Evolutionary conservation across 2,329 filamentous ascomycete genomes (phyloP).

Genomic region (Huntiella moniliformis): DNA sequence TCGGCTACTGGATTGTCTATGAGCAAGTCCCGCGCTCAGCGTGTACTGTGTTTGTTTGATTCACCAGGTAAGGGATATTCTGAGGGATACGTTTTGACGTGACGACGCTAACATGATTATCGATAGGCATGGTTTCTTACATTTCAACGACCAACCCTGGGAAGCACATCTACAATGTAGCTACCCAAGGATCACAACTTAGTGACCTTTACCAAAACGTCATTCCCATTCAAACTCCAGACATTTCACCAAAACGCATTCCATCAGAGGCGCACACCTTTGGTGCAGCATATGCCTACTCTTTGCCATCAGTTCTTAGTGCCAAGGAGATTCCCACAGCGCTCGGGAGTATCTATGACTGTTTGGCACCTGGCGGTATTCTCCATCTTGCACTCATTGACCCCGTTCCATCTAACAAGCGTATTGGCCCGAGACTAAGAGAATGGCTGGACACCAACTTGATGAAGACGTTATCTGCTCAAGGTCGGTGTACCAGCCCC

Average conservation of each 20-base stretch:
- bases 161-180: slow-evolving; percentile 28
- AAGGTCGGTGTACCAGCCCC: slow-evolving; percentile 41
- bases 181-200: slow-evolving; percentile 15
- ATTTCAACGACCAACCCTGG: slow-evolving; percentile 26
- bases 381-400: slow-evolving; percentile 45
- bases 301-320: slow-evolving; percentile 36
- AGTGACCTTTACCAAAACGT: slow-evolving; percentile 21
- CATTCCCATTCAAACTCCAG: slow-evolving; percentile 22
- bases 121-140: slow-evolving; percentile 29
- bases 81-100: not conserved
- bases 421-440: slow-evolving; percentile 36
- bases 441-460: slow-evolving; percentile 45
- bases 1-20: not conserved
- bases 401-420: slow-evolving; percentile 35
- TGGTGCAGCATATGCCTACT: slow-evolving; percentile 31
- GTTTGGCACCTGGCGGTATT: slow-evolving; percentile 34
- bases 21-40: slow-evolving; percentile 6
- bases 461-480: slow-evolving; percentile 36
- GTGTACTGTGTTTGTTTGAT: slow-evolving; percentile 31
- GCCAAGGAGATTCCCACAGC: slow-evolving; percentile 36
- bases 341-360: slow-evolving; percentile 36
- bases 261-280: slow-evolving; percentile 26
- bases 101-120: not conserved
- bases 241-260: slow-evolving; percentile 19
- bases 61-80: slow-evolving; percentile 24